Evolutionary conservation across 108 stramenopile genomes (phyloP).

Genomic region (Fragilaria crotonensis): DNA sequence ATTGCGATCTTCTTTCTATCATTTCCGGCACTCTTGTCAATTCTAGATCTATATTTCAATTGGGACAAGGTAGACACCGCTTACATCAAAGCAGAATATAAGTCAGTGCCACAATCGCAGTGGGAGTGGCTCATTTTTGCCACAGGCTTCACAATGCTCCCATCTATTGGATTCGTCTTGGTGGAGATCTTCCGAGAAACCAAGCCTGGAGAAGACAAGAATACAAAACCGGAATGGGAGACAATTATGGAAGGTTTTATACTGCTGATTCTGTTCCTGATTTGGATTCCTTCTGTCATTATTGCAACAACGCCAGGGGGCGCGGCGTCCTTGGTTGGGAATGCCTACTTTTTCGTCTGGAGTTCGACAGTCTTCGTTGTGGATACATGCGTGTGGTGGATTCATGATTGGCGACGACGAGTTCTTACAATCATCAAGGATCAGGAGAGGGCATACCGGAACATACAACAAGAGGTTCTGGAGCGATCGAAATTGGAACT

Average conservation of each 20-base stretch:
- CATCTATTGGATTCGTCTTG: slow-evolving; percentile 37
- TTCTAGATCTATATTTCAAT: slow-evolving; percentile 36
- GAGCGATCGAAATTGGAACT: not conserved
- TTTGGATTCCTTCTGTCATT: slow-evolving; percentile 56
- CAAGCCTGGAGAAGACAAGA: slow-evolving; percentile 12
- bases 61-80: slow-evolving; percentile 9
- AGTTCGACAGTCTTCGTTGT: slow-evolving; percentile 39
- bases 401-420: slow-evolving; percentile 49
- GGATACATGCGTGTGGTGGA: slow-evolving; percentile 52
- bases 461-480: slow-evolving; percentile 35
- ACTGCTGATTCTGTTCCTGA: slow-evolving; percentile 32
- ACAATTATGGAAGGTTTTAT: slow-evolving; percentile 47
- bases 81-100: slow-evolving; percentile 8
- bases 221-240: slow-evolving; percentile 29
- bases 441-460: slow-evolving; percentile 36
- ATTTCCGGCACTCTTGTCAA: slow-evolving; percentile 49
- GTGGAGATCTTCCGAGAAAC: slow-evolving; percentile 61
- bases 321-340: slow-evolving; percentile 40
- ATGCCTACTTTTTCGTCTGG: slow-evolving; percentile 68
- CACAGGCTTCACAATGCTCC: slow-evolving; percentile 27
- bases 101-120: slow-evolving; percentile 21
- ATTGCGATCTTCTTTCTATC: slow-evolving; percentile 42
- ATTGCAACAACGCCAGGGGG: slow-evolving; percentile 61
- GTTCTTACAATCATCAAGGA: slow-evolving; percentile 35
- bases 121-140: slow-evolving; percentile 42